Percentiles rank a stretch among this genome's conserved stretches.
Evolutionary conservation across 129 eudicot species (phyloP).

Genomic region (Flaveria sonorensis): DNA sequence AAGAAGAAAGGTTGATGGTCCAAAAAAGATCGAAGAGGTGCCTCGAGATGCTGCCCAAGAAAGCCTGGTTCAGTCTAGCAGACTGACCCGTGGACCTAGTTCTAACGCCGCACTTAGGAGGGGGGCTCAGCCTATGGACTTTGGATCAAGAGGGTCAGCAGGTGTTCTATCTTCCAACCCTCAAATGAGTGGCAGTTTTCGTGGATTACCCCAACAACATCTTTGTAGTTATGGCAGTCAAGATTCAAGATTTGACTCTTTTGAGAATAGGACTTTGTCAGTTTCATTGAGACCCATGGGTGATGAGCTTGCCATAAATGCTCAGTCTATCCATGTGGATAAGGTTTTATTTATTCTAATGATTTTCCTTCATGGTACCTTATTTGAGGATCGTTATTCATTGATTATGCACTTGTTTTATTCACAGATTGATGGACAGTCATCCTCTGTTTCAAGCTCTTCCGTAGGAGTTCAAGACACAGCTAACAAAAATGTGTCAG

Average conservation of each 20-base stretch:
- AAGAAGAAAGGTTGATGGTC: too few species aligned
- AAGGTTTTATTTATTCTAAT: background rate
- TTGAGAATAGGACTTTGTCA: too few species aligned
- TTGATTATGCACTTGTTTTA: conserved; percentile 7
- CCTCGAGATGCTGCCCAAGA: too few species aligned
- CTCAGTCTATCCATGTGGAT: conserved; percentile 6
- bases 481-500: conserved; percentile 21
- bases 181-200: conserved; percentile 52
- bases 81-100: conserved; percentile 70
- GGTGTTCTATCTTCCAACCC: conserved; percentile 51
- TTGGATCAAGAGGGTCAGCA: too few species aligned
- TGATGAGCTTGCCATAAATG: conserved; percentile 39
- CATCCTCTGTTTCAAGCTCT: conserved; percentile 39
- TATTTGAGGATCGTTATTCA: conserved; percentile 20
- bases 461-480: conserved; percentile 29
- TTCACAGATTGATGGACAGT: conserved; percentile 44
- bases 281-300: conserved; percentile 60
- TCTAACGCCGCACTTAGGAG: conserved; percentile 57
- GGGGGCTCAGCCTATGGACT: too few species aligned
- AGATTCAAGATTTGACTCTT: too few species aligned
- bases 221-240: too few species aligned
- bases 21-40: too few species aligned
- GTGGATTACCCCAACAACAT: conserved; percentile 64
- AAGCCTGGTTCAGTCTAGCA: conserved; percentile 58
- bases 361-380: background rate